These are phyloP conservation scores for Ceratocystis papillata DNA, from an alignment of 2,329 filamentous ascomycete genomes.

Conservation along the genomic window DNA sequence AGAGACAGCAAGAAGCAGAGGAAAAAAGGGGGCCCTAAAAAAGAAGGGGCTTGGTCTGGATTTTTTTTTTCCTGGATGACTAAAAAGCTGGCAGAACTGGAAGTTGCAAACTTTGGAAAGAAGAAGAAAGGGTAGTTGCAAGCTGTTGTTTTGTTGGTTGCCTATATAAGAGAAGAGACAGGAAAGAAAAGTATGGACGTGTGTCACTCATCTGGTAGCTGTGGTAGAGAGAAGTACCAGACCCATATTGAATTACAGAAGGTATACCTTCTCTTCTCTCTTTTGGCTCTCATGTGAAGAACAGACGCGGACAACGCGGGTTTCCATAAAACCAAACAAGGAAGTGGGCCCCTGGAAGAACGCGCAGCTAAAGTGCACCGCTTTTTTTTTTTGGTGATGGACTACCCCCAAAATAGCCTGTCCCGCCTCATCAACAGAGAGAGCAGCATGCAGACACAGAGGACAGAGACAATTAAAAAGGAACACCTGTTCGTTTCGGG, in stretches of 20 bases:
- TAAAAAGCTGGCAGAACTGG: conserved; percentile 15
- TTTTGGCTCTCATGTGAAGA: conserved; percentile 21
- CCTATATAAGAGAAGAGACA: background rate
- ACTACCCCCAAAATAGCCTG: background rate
- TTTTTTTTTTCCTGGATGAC: background rate
- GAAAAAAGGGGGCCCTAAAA: conserved; percentile 13
- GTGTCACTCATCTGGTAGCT: too few relatives aligned
- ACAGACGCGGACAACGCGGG: conserved; percentile 27
- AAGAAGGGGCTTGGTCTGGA: background rate
- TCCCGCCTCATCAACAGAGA: too few relatives aligned
- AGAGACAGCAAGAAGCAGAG: conserved; percentile 18
- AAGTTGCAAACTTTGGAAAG: background rate
- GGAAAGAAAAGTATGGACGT: too few relatives aligned
- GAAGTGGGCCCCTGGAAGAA: conserved; percentile 18
- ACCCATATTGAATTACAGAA: too few relatives aligned
- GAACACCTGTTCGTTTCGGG: conserved; percentile 14
- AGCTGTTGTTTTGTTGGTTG: background rate
- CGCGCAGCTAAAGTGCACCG: conserved; percentile 18
- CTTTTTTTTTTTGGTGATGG: background rate
- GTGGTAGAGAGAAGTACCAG: background rate
- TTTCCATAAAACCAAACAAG: conserved; percentile 7
- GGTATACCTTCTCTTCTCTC: too few relatives aligned
- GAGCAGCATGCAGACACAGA: too few relatives aligned
- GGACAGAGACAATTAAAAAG: background rate
- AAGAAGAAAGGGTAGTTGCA: background rate